Evolutionary conservation across 768 basidiomycete genomes (phyloP).

Genomic region (Leccinum disarticulatum): DNA sequence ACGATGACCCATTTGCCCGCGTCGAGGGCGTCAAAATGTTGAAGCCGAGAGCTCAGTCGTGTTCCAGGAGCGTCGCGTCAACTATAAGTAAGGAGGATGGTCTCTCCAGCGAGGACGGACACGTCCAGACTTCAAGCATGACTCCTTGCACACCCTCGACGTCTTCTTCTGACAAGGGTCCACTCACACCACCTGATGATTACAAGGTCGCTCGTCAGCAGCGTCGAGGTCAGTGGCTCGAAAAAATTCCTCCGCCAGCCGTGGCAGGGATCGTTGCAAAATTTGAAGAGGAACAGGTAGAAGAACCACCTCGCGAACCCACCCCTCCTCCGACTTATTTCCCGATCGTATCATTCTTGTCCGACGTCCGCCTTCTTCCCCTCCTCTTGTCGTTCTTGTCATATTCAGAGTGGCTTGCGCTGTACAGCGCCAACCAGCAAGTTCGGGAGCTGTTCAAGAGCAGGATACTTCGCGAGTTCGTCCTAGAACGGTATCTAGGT

Average conservation of each 20-base stretch:
- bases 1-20: conserved; percentile 50
- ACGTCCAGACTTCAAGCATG: not conserved
- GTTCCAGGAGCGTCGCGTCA: not conserved
- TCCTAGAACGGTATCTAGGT: conserved; percentile 66
- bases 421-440: conserved; percentile 57
- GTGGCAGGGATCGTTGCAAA: conserved; percentile 34
- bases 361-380: conserved; percentile 51
- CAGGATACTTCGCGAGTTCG: conserved; percentile 54
- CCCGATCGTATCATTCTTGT: conserved; percentile 57
- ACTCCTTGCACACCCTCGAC: not conserved
- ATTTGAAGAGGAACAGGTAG: conserved; percentile 17
- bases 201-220: conserved; percentile 42
- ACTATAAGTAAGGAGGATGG: conserved; percentile 7
- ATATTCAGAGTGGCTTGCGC: conserved; percentile 71
- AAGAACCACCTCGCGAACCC: conserved; percentile 21
- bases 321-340: conserved; percentile 37
- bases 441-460: conserved; percentile 52
- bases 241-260: conserved; percentile 37
- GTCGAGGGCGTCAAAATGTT: conserved; percentile 52
- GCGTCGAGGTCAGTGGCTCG: conserved; percentile 40
- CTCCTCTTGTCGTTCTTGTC: conserved; percentile 57
- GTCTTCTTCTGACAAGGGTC: not conserved
- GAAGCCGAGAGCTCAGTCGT: conserved; percentile 16
- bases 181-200: conserved; percentile 33
- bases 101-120: conserved; percentile 10